Evolutionary conservation across 371 early-diverging fungal species (phyloP).

Genomic region (Synchytrium microbalum): DNA sequence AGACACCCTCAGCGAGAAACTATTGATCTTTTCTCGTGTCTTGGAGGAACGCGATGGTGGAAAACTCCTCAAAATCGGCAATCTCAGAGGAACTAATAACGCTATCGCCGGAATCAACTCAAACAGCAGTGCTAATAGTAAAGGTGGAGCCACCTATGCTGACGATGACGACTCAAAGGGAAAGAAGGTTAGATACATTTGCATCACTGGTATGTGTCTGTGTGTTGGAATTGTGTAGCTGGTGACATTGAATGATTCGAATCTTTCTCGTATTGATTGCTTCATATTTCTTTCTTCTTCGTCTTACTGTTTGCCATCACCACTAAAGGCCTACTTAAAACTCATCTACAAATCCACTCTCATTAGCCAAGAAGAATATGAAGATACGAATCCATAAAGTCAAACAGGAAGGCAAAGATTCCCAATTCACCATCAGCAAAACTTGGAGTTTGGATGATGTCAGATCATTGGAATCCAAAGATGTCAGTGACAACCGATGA

Average conservation of each 20-base stretch:
- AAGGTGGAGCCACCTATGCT: no score
- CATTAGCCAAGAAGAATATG: constrained; percentile 21
- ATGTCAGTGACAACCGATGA: no score
- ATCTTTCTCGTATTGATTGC: no score
- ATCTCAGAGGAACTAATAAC: no score
- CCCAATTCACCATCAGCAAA: constrained; percentile 27
- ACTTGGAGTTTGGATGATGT: constrained; percentile 37
- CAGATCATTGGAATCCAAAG: constrained; percentile 30
- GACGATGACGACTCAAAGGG: constrained; percentile 2
- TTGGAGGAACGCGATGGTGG: no score
- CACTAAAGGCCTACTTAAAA: neutral
- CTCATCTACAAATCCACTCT: neutral
- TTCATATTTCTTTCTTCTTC: no score
- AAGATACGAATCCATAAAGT: constrained; percentile 30
- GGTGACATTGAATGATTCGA: neutral
- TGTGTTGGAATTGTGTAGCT: neutral
- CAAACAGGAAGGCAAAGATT: constrained; percentile 21
- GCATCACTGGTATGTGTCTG: constrained; percentile 19
- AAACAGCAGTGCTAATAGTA: no score
- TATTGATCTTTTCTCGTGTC: no score
- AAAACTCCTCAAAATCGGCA: no score
- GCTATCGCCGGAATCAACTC: no score
- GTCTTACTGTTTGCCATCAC: no score
- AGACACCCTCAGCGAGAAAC: no score
- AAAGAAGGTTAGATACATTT: constrained; percentile 21